These are phyloP conservation scores for Phytopythium helicoides DNA, from an alignment of 352 stramenopile genomes.

Conservation along the genomic window DNA sequence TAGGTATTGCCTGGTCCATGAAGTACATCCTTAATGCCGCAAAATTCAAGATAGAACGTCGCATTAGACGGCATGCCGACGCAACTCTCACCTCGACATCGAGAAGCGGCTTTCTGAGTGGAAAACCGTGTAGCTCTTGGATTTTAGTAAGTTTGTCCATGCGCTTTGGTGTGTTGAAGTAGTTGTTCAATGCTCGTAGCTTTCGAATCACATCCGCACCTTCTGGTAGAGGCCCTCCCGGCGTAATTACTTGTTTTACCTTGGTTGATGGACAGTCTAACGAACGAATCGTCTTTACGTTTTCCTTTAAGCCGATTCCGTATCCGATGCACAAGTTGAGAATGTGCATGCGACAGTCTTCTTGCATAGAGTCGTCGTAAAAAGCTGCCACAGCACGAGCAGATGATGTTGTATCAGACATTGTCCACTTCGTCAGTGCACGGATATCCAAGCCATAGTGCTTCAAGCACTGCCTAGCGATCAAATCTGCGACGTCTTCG, in stretches of 20 bases:
- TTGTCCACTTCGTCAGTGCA: background rate
- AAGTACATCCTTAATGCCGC: background rate
- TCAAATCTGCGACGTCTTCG: background rate
- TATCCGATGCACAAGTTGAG: constrained; percentile 12
- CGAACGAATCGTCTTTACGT: background rate
- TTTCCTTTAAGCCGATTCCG: constrained; percentile 10
- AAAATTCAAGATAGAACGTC: background rate
- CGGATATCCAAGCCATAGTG: background rate
- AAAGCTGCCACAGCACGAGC: constrained; percentile 3
- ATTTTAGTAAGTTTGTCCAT: background rate
- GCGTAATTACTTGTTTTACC: background rate
- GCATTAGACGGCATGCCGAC: background rate
- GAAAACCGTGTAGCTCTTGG: background rate
- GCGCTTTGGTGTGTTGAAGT: background rate
- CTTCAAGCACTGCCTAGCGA: background rate
- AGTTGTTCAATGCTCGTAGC: background rate
- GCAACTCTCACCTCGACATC: background rate
- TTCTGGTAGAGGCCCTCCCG: background rate
- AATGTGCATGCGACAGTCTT: constrained; percentile 10
- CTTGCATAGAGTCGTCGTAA: constrained; percentile 11
- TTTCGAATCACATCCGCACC: background rate
- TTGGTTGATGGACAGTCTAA: no score
- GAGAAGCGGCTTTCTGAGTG: background rate
- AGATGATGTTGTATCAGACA: background rate
- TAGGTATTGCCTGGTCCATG: background rate